Evolutionary conservation across 768 basidiomycete genomes (phyloP).

Genomic region (Suillus cothurnatus): DNA sequence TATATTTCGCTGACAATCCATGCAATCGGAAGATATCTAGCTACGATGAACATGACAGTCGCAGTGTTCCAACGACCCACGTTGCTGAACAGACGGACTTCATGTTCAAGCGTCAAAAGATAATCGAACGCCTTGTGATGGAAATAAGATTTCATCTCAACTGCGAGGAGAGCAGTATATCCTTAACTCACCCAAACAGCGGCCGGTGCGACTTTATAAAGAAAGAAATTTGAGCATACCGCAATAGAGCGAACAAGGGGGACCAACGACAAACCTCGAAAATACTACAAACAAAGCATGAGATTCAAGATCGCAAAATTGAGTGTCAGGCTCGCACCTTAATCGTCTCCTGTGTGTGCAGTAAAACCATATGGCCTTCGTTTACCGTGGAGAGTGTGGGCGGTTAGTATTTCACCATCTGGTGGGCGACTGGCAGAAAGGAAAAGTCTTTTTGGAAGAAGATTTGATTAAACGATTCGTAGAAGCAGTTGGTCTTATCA

Average conservation of each 20-base stretch:
- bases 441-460: no score
- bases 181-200: constrained; percentile 9
- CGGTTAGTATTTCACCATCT: no score
- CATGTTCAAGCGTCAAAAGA: constrained; percentile 12
- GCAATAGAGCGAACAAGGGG: no score
- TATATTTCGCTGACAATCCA: constrained; percentile 11
- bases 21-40: constrained; percentile 13
- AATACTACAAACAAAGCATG: background rate
- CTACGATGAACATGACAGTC: constrained; percentile 12
- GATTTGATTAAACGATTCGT: no score
- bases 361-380: constrained; percentile 5
- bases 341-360: constrained; percentile 10
- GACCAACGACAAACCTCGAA: constrained; percentile 8
- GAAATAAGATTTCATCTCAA: background rate
- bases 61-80: constrained; percentile 9
- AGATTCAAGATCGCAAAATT: background rate
- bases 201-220: constrained; percentile 9
- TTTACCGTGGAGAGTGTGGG: no score
- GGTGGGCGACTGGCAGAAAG: no score
- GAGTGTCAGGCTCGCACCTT: background rate
- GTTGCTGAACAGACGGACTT: constrained; percentile 11
- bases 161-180: background rate
- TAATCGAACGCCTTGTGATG: constrained; percentile 9
- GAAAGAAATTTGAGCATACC: background rate
- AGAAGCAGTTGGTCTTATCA: no score